Percentiles rank a stretch among this genome's conserved stretches.
phyloP scores from a whole-genome alignment of 2,329 filamentous ascomycete genomes.

The Cladobotryum protrusum region DNA sequence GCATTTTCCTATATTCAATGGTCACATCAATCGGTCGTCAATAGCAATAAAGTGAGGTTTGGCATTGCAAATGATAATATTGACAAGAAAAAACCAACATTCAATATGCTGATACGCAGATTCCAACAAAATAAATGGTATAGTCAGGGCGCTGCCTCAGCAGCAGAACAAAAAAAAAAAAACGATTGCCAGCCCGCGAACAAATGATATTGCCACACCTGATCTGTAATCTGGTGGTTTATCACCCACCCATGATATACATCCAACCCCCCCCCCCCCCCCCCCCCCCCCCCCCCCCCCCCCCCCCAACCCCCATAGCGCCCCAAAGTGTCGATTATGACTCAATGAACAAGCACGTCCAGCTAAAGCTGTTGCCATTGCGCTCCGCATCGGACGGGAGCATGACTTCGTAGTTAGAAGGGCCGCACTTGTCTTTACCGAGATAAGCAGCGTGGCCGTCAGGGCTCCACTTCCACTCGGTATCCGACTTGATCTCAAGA shows the following conservation, averaged over 20 bases:
- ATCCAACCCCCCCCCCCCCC: not conserved
- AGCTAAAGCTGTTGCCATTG: not conserved
- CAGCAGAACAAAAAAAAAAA: not conserved
- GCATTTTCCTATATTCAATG: no score
- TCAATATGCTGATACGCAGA: no score
- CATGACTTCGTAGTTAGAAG: not conserved
- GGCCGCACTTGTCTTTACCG: not conserved
- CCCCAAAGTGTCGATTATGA: not conserved
- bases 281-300: no score
- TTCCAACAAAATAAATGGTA: no score
- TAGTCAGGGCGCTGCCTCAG: not conserved
- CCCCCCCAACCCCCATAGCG: no score
- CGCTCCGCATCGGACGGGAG: not conserved
- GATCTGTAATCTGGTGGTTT: no score
- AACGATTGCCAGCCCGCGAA: not conserved
- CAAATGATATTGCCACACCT: not conserved
- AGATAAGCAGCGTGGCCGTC: not conserved
- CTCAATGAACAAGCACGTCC: not conserved
- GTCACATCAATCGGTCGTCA: not conserved
- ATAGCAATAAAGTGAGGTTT: not conserved
- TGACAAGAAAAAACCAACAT: no score
- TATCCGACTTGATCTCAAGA: not conserved
- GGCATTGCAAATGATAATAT: not conserved
- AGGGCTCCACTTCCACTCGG: not conserved
- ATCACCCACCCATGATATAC: not conserved